A percentile compares a stretch with the other conserved stretches of the same genome.
Conservation (phyloP, 371 early-diverging fungal species). For the Syncephalastrum racemosum region DNA sequence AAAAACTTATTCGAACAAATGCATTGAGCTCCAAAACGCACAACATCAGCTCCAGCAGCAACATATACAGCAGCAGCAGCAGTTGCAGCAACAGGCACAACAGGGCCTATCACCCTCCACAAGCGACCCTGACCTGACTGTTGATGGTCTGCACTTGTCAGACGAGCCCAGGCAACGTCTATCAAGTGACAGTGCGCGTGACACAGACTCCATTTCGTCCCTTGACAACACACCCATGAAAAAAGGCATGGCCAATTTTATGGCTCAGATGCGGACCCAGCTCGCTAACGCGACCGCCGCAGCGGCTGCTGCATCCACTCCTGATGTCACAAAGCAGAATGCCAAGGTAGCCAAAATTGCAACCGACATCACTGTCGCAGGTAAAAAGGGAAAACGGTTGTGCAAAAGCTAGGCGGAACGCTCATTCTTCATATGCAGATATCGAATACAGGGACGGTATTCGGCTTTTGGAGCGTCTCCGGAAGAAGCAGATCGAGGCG, state of each 20-base stretch:
- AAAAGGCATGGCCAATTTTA: conserved; percentile 47
- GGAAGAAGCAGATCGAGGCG: conserved; percentile 38
- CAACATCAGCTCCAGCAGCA: conserved; percentile 32
- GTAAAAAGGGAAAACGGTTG: conserved; percentile 28
- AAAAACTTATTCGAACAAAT: conserved; percentile 42
- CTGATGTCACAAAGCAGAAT: conserved; percentile 39
- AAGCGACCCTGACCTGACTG: not conserved
- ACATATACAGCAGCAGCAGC: conserved; percentile 13
- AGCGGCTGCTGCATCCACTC: conserved; percentile 15
- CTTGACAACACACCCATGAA: conserved; percentile 20
- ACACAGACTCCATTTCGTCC: conserved; percentile 27
- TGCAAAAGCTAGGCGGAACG: too few relatives aligned
- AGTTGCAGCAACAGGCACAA: conserved; percentile 9
- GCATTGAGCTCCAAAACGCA: conserved; percentile 31
- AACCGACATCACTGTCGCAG: conserved; percentile 56
- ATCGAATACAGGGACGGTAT: conserved; percentile 59
- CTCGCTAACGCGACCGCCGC: conserved; percentile 41
- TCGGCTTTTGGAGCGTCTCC: conserved; percentile 37
- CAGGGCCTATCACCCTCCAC: conserved; percentile 19
- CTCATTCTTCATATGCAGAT: conserved; percentile 30
- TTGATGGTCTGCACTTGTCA: conserved; percentile 11
- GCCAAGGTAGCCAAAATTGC: conserved; percentile 44
- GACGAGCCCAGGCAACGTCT: conserved; percentile 32
- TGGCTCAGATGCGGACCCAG: conserved; percentile 45
- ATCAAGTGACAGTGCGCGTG: conserved; percentile 35